Base-by-base conservation (phyloP, 1,284 basidiomycete genomes). In the Moesziomyces globuligerus region DNA sequence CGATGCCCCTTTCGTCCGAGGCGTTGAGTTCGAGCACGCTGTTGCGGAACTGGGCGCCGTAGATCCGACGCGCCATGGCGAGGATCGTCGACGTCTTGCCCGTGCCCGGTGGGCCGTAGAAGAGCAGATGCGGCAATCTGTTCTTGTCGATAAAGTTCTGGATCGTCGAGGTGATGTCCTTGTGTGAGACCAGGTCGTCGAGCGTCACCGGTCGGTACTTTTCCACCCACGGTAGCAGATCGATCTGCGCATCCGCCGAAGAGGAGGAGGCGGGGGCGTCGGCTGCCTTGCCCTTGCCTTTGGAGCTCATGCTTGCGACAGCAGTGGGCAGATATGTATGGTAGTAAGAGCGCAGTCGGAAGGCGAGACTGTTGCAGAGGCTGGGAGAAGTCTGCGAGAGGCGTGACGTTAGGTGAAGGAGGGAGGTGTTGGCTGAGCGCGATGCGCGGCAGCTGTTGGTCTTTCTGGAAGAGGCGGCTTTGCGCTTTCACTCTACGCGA, bases 21-120 rank as follows among this genome's bases (percentile, higher is more conserved):
- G 95, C 95, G 82, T 98, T 98, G 47, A 98, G 87, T 91, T 98
- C 95, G 1, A 98, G 88, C 20, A 96, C 95, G 82, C 96, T 93
- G 82, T 94, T 97, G 61, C 87, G 86, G 83, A 67, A 81, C 88
- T 94, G 48, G 67, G 81, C 48, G 87, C 94, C 94, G 80, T 97
- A 98, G 84, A 98, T 91, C 72, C 91, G 88, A 42, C 94, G 88
- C 20, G 95, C 94, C 32, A 98, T 91, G 9, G 96, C 96, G n/a
- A 98, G 86, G 66, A 98, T 95, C 0, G 94, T 98, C 0, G 93
- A 94, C 2, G 95, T 98, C 84, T 98, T 98, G 47, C 95, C 95
- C 0, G 95, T 98, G 72, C 86, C 96, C 17, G 96, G 96, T 29
- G 96, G 96, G 0, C 96, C 96, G 80, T 98, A 99, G 84, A 99